Evolutionary conservation across 1,284 basidiomycete species (phyloP), one percentile per base, ranked within the genome.

Genomic region (Marasmius tenuissimus): DNA sequence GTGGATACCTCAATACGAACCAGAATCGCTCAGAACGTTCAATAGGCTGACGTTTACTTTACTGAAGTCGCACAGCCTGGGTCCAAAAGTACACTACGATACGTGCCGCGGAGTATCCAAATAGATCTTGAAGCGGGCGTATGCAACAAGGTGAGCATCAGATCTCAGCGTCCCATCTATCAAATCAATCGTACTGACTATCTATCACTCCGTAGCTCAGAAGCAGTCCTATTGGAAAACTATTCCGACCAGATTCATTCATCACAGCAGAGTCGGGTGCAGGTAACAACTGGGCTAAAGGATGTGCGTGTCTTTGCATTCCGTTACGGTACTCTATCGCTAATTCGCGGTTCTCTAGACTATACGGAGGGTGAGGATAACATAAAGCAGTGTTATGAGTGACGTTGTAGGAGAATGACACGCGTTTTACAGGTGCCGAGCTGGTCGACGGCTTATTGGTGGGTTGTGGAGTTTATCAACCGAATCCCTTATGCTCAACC

Each of bases 231-330:
- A 78, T 92, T 52, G 93, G 94, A 3, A 67, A 71, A 8, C 82
- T 98, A 27, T 98, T 95, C 79, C 85, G 91, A 60, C 96, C 96
- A 11, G 95, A 97, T 74, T 96, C 94, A 3, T 97, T 87, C 72
- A 77, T 97, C 60, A 84, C 86, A 58, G 85, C 87, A 1, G 80
- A 86, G 39, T 79, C 80, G 50, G 92, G 96, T 63, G 96, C 96
- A 16, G 94, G 94, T 35, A 97, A 97, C 74, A 97, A 96, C 71
- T 96, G 92, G 89, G 92, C 93, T 42, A 96, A 96, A 79, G 91
- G 91, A 81, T 91, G 89, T 92, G 68, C 76, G 89, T 85, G 9
- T 50, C 51, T 7, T 56, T 4, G 51, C 34, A 37, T 35, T 11
- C 54, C 52, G 39, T 18, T 34, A 33, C 47, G 57, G 58, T 6